Base-by-base conservation (phyloP, 371 early-diverging fungal species). In the Apophysomyces elegans region DNA sequence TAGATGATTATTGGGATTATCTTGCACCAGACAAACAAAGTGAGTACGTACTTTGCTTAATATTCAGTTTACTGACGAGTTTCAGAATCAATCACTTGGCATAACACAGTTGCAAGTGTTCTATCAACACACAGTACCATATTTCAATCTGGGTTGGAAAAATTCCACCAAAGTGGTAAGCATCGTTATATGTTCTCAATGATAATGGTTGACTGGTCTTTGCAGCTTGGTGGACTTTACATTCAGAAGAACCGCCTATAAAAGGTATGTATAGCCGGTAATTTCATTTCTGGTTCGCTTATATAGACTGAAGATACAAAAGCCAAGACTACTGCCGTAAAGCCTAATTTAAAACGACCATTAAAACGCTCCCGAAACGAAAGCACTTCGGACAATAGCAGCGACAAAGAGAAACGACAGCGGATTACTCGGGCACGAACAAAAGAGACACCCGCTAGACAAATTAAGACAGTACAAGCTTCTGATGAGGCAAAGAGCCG, bases 131-230 rank as follows among this genome's bases (percentile, higher is more conserved):
- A 93, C 36, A 83, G 84, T 18, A 77, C 80, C 21, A 80, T 91
- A 36, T 94, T 94, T 59, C 69, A 79, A n/a, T 93, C 93, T 2
- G 95, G 95, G 18, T 81, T 89, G n/a, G 92, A 91, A 36, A 86
- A 85, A 32, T 73, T 77, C 54, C 69, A 78, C 14, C 79, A 80
- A 57, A 75, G 75, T 59, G 83, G 83, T 73, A 82, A 65, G 61
- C 11, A 39, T 39, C 7, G 7, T 18, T 45, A 44, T 18, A 50
- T 9, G 9, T 18, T 50, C 32, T 5, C 7, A 21, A 21, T 50
- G n/a, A 32, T 50, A 50, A 21, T 32, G 0, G 21, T 50, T 21
- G 5, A 26, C 32, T 26, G 32, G 32, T 26, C 3, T 50, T 35
- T 18, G 2, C 72, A 87, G 89, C 86, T 39, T 88, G 84, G 86